Base-by-base conservation (phyloP, 768 basidiomycete species). In the Clavaria fumosa region DNA sequence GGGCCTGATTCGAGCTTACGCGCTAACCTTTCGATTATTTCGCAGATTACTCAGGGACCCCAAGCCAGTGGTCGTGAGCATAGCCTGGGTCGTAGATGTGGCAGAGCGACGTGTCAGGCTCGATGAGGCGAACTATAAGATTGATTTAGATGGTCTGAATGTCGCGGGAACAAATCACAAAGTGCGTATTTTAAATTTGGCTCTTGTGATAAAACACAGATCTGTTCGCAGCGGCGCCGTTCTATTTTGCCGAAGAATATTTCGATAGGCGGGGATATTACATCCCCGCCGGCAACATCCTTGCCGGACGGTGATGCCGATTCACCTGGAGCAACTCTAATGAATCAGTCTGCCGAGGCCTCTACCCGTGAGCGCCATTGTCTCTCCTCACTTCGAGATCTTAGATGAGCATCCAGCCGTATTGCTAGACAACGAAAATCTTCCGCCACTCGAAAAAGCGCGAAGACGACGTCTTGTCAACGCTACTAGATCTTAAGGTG, bases 21-120 rank as follows among this genome's bases (percentile, higher is more conserved):
- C 6, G 26, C n/a, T 21, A 11, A 20, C 34, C 12, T 5, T 32
- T 11, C 15, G 28, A 24, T 2, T 30, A 17, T 46, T 10, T 10
- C 31, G 7, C 23, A 82, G 80, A 37, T 50, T 73, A 34, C 58
- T 83, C 17, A 61, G 71, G 31, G 76, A 84, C n/a, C 81, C 69
- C 53, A 49, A 77, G 49, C 88, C 88, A 0, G 45, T 60, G 18
- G 75, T 86, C 11, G 79, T 93, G 11, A 81, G 84, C 5, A 83
- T 89, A 46, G 78, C 73, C 12, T 90, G 88, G 88, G 80, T 91
- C 4, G 81, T 89, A 2, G 76, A 84, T 49, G 91, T 85, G 45
- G 78, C 69, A 2, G 85, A 89, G 47, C 70, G 75, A 44, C 64
- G 67, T 31, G 54, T 54, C 26, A 68, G 57, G 31, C 70, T 80